Percentiles rank a stretch among this genome's conserved stretches.
Conservation (phyloP, 371 early-diverging fungal genomes). For the Lichtheimia ramosa region DNA sequence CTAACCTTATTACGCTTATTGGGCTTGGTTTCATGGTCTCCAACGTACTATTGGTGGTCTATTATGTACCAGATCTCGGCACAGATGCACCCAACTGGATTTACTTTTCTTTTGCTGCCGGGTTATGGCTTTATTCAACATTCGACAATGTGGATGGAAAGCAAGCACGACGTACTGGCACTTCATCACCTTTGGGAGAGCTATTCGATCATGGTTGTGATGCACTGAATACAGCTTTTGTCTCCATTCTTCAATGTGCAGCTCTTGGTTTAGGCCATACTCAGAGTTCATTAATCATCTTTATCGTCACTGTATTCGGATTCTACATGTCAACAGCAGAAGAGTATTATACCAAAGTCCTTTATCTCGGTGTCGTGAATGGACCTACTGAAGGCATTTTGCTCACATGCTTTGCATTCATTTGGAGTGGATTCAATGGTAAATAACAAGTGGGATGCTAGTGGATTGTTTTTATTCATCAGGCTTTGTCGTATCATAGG, state of each 20-base stretch:
- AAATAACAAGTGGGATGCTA: conserved; percentile 1
- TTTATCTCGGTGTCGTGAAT: conserved; percentile 92
- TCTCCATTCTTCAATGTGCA: conserved; percentile 82
- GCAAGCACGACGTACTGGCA: conserved; percentile 96
- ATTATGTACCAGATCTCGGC: conserved; percentile 76
- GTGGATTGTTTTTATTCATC: background rate
- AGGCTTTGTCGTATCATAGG: background rate
- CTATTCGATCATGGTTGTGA: conserved; percentile 95
- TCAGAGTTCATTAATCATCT: conserved; percentile 61
- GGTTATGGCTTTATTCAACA: conserved; percentile 94
- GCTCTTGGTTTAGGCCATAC: conserved; percentile 82
- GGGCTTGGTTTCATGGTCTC: conserved; percentile 89
- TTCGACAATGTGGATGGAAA: conserved; percentile 98
- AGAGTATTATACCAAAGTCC: conserved; percentile 92
- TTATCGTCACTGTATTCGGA: conserved; percentile 69
- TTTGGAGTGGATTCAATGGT: conserved; percentile 71
- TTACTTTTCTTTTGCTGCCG: conserved; percentile 83
- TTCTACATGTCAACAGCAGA: conserved; percentile 97
- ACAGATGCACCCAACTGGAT: conserved; percentile 81
- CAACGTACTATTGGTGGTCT: conserved; percentile 72
- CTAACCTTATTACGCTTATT: conserved; percentile 96
- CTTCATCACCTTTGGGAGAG: conserved; percentile 94
- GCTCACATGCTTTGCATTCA: conserved; percentile 67
- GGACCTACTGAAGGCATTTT: conserved; percentile 97
- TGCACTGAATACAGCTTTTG: conserved; percentile 89